Conservation (phyloP, 164 flowering plant genomes). For the Brasenia schreberi region DNA sequence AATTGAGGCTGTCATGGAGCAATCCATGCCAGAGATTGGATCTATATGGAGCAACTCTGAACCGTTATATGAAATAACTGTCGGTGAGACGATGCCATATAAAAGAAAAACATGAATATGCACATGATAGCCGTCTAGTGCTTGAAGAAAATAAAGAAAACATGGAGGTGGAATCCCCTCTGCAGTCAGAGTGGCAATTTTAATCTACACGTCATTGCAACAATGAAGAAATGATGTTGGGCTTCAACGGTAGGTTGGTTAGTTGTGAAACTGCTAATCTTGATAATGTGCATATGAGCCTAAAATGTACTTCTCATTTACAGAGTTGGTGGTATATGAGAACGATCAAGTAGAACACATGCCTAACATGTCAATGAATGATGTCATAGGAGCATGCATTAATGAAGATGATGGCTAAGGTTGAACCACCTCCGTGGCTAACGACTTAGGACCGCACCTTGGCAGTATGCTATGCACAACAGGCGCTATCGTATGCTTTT, state of each 20-base stretch:
- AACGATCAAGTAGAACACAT: slow-evolving; percentile 26
- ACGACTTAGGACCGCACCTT: too few species aligned
- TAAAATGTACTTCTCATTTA: slow-evolving; percentile 80
- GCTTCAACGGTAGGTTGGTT: slow-evolving; percentile 12
- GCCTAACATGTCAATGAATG: slow-evolving; percentile 19
- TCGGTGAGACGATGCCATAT: slow-evolving; percentile 56
- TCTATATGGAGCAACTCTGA: slow-evolving; percentile 23
- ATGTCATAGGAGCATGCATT: slow-evolving; percentile 15
- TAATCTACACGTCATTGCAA: background rate
- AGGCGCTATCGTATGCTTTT: too few species aligned
- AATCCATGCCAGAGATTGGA: slow-evolving; percentile 13
- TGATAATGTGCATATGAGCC: slow-evolving; percentile 82
- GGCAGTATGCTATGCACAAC: too few species aligned
- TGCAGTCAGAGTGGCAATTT: background rate
- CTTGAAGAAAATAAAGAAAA: background rate
- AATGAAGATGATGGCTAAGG: slow-evolving; percentile 4
- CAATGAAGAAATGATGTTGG: background rate
- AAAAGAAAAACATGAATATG: slow-evolving; percentile 32
- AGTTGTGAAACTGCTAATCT: slow-evolving; percentile 27
- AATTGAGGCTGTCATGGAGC: slow-evolving; percentile 37
- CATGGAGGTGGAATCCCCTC: background rate
- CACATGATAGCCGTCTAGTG: slow-evolving; percentile 7
- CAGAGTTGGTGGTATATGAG: slow-evolving; percentile 60
- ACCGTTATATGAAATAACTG: slow-evolving; percentile 22
- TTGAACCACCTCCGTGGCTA: too few species aligned